phyloP scores from a whole-genome alignment of 306 rosid species.

The Sesbania bispinosa region DNA sequence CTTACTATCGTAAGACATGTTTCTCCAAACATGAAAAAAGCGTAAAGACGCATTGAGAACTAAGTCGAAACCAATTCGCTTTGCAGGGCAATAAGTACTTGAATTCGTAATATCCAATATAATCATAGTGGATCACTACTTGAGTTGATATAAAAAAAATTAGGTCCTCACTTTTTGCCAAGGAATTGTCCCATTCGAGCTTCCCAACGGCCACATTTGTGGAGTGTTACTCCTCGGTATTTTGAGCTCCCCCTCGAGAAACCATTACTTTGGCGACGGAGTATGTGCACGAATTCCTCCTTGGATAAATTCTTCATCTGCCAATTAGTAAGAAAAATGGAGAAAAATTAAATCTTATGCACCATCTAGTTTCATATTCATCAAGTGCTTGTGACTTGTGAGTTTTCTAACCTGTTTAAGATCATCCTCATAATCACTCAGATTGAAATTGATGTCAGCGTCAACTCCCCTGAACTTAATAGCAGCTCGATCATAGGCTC shows the following conservation, averaged over 20 bases:
- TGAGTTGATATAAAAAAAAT: conserved; percentile 33
- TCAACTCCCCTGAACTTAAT: conserved; percentile 94
- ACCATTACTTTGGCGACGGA: conserved; percentile 95
- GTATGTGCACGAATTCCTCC: conserved; percentile 94
- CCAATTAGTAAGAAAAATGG: background rate
- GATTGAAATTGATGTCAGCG: conserved; percentile 91
- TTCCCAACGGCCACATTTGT: conserved; percentile 99
- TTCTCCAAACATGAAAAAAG: conserved; percentile 40
- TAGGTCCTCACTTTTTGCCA: conserved; percentile 90
- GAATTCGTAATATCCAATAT: conserved; percentile 15
- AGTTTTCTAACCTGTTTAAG: conserved; percentile 66
- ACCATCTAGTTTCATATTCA: conserved; percentile 3
- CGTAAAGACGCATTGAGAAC: conserved; percentile 32
- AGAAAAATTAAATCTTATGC: background rate
- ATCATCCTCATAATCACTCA: conserved; percentile 89
- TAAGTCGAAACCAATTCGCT: conserved; percentile 36
- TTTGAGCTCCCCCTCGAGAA: conserved; percentile 95
- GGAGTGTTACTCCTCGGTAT: conserved; percentile 90
- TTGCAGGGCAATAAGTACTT: too few relatives aligned
- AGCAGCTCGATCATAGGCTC: conserved; percentile 99
- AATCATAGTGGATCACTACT: background rate
- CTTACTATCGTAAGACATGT: conserved; percentile 35
- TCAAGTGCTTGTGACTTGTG: background rate
- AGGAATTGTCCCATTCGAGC: conserved; percentile 99
- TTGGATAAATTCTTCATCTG: conserved; percentile 82